Evolutionary conservation across 176 grass and related monocot species (phyloP), one percentile per base, ranked within the genome.

Genomic region (Dactylis glomerata): DNA sequence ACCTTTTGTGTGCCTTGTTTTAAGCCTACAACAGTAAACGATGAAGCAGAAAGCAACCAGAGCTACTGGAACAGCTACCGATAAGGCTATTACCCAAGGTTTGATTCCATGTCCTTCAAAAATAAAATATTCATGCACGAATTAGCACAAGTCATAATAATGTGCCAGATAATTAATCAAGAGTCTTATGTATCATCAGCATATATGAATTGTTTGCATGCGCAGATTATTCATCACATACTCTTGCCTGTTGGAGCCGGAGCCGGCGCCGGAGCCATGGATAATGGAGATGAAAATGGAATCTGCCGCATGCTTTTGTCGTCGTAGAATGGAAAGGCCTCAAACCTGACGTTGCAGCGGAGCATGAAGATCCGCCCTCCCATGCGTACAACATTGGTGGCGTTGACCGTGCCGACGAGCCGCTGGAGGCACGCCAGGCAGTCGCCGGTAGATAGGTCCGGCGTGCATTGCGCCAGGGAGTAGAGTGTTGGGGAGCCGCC

Each of bases 401-500:
- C 27, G 44, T 74, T 74, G 71, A 74, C 27, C 0, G 70, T 19
- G 70, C 24, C 24, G 3, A 49, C 70, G 7, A 73, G 71, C 26
- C 71, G 71, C 26, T 11, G 71, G 44, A 74, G 71, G 71, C 71
- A 73, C 8, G 8, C 42, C 71, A 50, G 26, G 26, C 71, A 74
- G 26, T 74, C 71, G 8, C 71, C 16, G 3, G 24, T 8, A 27
- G 44, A 50, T 16, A 74, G 71, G 3, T 74, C 71, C 15, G 71
- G 71, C 44, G 71, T 74, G 71, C 71, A 74, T 46, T 74, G 71
- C 27, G 71, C 71, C 45, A 75, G 27, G 17, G 81, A 59, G n/a
- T 73, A 83, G 36, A 83, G 33, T 3, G 6, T 51, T 10, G 16
- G 17, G 27, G 71, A 5, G 26, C 10, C 17, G 3, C 22, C 14